Evolutionary conservation across 2,329 filamentous ascomycete species (phyloP).

Genomic region (Neofusicoccum parvum): DNA sequence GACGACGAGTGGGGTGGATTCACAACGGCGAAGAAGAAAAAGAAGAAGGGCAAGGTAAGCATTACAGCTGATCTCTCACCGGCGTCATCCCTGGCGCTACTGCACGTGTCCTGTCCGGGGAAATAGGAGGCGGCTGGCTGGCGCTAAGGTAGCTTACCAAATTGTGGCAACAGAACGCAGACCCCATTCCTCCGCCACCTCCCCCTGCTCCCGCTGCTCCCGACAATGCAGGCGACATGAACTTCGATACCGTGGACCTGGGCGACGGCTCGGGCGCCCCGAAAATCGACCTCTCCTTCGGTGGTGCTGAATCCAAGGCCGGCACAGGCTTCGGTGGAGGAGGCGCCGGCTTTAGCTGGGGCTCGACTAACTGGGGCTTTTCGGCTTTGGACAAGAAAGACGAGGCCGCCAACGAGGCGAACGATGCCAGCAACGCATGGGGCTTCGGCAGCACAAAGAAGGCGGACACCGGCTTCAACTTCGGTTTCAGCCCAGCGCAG

Average conservation of each 20-base stretch:
- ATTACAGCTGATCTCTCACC: conserved; percentile 1
- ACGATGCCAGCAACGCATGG: conserved; percentile 15
- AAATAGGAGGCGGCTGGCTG: conserved; percentile 3
- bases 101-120: background rate
- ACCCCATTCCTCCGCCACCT: conserved; percentile 24
- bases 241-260: conserved; percentile 50
- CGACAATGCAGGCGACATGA: conserved; percentile 40
- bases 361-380: conserved; percentile 38
- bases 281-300: conserved; percentile 52
- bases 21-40: conserved; percentile 52
- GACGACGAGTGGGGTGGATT: conserved; percentile 52
- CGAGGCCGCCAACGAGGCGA: conserved; percentile 21
- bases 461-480: conserved; percentile 22
- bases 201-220: conserved; percentile 34
- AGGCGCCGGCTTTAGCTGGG: conserved; percentile 39
- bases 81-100: conserved; percentile 1
- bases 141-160: conserved; percentile 19
- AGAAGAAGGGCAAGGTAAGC: conserved; percentile 56
- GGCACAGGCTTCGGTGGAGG: conserved; percentile 27
- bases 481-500: conserved; percentile 20
- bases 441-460: conserved; percentile 11
- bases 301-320: conserved; percentile 29
- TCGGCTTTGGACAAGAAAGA: conserved; percentile 26
- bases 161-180: conserved; percentile 12
- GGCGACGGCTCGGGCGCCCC: conserved; percentile 40